Percentiles rank a stretch among this genome's conserved stretches.
These are phyloP conservation scores for Anthracocystis setariae DNA, from an alignment of 1,284 basidiomycete species.

Conservation along the genomic window DNA sequence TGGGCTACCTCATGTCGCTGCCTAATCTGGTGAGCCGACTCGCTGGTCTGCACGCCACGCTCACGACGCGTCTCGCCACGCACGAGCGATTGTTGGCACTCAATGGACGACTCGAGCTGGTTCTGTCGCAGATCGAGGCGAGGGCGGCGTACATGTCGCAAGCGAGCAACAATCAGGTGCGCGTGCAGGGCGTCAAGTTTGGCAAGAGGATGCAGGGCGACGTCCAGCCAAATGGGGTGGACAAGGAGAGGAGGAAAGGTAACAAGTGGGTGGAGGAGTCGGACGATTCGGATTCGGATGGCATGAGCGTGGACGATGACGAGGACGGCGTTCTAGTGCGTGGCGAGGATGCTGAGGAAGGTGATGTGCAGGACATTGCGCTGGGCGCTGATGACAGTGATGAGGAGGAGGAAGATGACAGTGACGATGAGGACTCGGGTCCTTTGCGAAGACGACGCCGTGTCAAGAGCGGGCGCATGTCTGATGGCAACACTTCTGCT, in stretches of 20 bases:
- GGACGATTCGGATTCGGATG: conserved; percentile 51
- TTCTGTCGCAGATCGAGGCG: conserved; percentile 91
- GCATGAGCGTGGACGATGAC: conserved; percentile 40
- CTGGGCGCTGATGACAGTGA: conserved; percentile 49
- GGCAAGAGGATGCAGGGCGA: conserved; percentile 43
- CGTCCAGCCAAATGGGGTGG: conserved; percentile 8
- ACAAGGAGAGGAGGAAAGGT: conserved; percentile 44
- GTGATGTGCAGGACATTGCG: conserved; percentile 56
- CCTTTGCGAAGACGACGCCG: conserved; percentile 29
- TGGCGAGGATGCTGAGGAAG: conserved; percentile 47
- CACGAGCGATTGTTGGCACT: conserved; percentile 86
- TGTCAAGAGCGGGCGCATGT: conserved; percentile 28
- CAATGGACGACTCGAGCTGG: conserved; percentile 89
- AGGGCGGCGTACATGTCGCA: conserved; percentile 68
- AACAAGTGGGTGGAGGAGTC: conserved; percentile 58
- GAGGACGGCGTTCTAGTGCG: conserved; percentile 40
- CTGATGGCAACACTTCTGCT: conserved; percentile 47
- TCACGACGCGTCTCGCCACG: conserved; percentile 81
- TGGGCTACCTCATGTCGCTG: conserved; percentile 92
- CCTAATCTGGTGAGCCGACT: conserved; percentile 85
- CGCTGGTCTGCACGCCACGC: conserved; percentile 82
- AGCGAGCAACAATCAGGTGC: conserved; percentile 42
- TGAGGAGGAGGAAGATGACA: conserved; percentile 43
- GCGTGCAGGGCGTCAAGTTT: conserved; percentile 56
- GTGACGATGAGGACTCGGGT: conserved; percentile 41